Conservation (phyloP, 768 basidiomycete species). For the Galerina sulciceps region DNA sequence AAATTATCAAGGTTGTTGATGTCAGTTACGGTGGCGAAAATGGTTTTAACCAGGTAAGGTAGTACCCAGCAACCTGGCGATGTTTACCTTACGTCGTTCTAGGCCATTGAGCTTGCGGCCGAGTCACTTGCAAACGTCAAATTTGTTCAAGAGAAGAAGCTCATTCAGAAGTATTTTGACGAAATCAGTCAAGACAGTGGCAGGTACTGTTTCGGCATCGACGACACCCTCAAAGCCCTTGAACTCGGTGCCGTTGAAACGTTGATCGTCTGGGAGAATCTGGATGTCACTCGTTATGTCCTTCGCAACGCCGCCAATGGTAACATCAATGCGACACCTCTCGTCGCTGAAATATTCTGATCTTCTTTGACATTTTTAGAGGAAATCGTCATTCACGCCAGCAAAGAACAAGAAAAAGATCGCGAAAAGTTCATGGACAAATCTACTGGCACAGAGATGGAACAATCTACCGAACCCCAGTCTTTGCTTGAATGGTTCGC, state of each 20-base stretch:
- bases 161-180: constrained; percentile 98
- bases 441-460: constrained; percentile 95
- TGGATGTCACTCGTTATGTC: constrained; percentile 87
- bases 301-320: constrained; percentile 93
- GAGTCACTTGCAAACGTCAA: constrained; percentile 98
- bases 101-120: constrained; percentile 97
- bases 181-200: constrained; percentile 98
- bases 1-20: constrained; percentile 98
- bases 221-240: constrained; percentile 94
- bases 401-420: constrained; percentile 88
- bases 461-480: constrained; percentile 79
- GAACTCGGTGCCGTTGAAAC: constrained; percentile 98
- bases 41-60: constrained; percentile 93
- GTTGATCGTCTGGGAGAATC: constrained; percentile 97
- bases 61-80: background rate
- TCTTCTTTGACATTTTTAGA: constrained; percentile 48
- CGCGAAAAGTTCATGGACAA: constrained; percentile 96
- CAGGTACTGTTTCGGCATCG: constrained; percentile 97
- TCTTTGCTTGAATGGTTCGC: constrained; percentile 97
- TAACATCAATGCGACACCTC: constrained; percentile 29
- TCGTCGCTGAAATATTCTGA: background rate
- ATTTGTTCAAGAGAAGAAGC: constrained; percentile 97
- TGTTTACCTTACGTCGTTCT: constrained; percentile 7
- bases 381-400: constrained; percentile 80
- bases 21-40: constrained; percentile 99